phyloP scores from a whole-genome alignment of 192 early-diverging fungal genomes.

The Jimgerdemannia lactiflua region DNA sequence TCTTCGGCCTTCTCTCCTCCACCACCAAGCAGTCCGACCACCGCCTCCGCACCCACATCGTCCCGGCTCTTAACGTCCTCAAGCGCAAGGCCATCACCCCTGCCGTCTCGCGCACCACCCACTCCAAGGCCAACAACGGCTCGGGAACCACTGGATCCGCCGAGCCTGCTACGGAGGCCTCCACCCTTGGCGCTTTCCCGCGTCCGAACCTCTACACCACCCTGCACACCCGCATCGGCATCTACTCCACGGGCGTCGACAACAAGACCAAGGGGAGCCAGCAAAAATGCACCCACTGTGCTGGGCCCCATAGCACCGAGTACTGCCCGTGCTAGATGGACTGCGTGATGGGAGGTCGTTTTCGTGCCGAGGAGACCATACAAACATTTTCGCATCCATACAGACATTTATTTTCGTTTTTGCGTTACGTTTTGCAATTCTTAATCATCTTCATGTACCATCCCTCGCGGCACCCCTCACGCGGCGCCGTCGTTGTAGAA shows the following conservation, averaged over 20 bases:
- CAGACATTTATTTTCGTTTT: neutral
- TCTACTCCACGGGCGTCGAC: conserved; percentile 10
- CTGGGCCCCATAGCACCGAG: conserved; percentile 35
- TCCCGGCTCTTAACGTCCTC: neutral
- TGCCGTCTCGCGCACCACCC: conserved; percentile 1
- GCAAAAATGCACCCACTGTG: conserved; percentile 27
- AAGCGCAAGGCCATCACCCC: conserved; percentile 1
- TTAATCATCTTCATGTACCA: neutral
- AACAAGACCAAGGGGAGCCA: neutral
- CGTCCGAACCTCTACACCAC: conserved; percentile 35
- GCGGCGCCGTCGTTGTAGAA: neutral
- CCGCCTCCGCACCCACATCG: neutral
- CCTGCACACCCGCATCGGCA: conserved; percentile 25
- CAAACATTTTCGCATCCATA: neutral
- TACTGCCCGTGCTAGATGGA: conserved; percentile 32
- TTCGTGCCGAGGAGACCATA: too few species aligned
- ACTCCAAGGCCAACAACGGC: neutral
- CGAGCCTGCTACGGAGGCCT: conserved; percentile 27
- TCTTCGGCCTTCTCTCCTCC: neutral
- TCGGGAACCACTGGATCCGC: neutral
- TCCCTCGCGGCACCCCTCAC: neutral
- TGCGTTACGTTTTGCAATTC: neutral
- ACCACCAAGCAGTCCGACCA: neutral
- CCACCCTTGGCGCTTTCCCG: conserved; percentile 23
- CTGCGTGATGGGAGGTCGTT: too few species aligned